Base-by-base conservation (phyloP, 495 filamentous ascomycete genomes). In the Talaromyces adpressus region DNA sequence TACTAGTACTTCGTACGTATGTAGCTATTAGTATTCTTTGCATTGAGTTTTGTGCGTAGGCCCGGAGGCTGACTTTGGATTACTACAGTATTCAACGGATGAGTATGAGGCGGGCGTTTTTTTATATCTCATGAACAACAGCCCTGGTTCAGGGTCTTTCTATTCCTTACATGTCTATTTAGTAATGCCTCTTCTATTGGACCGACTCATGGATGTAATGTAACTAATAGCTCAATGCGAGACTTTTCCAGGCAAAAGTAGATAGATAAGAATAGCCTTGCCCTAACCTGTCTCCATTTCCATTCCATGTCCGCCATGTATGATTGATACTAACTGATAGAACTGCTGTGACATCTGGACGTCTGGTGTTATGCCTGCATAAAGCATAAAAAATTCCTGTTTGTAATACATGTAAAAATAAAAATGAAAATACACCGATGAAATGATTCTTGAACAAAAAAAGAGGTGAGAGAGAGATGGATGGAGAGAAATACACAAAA, bases 241-340 rank as follows among this genome's bases (percentile, higher is more conserved):
- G 41, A 45, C 12, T 45, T 45, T 45, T 45, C 16, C 12, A 18
- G 2, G 14, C 12, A 45, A 45, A 45, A n/a, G 41, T 45, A 45
- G 7, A 45, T 45, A 18, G 41, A 45, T n/a, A 4, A 45, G 14
- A 45, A 45, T 16, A 45, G 5, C 25, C 25, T 27, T 27, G 25
- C 25, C 30, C 58, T 32, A 64, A 45, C 62, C 64, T 62, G 3
- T 14, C 47, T 12, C 59, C 41, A 45, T 45, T 14, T 14, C 63
- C 62, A 12, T 83, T 88, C 18, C 85, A 79, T 68, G 88, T 84
- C 45, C 45, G 5, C n/a, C 45, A 8, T 49, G n/a, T 20, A 49
- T 49, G 45, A 49, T 49, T 49, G 45, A 18, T 47, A 47, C n/a
- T 47, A 47, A 20, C n/a, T 18, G 41, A 49, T 18, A 49, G 45